Percentiles rank a stretch among this genome's conserved stretches.
These are phyloP conservation scores for Fraxinus nigra DNA, from an alignment of 305 asterid species.

Conservation along the genomic window DNA sequence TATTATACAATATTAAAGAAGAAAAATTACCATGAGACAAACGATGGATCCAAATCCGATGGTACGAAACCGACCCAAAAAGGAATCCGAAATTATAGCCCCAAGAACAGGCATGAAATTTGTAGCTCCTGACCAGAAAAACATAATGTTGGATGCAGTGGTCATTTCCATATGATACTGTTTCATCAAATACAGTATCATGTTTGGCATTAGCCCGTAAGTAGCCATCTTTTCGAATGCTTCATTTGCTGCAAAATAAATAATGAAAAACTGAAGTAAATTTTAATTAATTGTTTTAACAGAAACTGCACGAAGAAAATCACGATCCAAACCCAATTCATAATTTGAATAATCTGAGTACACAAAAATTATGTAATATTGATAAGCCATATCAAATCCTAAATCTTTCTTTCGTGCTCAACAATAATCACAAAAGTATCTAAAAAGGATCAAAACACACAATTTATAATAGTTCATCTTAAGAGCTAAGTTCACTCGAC, in stretches of 20 bases:
- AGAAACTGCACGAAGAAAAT: not conserved
- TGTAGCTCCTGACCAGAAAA: constrained; percentile 55
- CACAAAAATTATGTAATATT: not conserved
- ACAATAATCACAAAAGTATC: not conserved
- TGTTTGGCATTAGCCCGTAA: constrained; percentile 42
- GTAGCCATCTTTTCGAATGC: constrained; percentile 63
- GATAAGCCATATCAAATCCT: not conserved
- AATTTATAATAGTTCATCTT: not conserved
- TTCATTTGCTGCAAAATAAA: constrained; percentile 39
- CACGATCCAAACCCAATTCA: not conserved
- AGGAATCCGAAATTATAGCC: constrained; percentile 62
- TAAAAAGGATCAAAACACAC: not conserved
- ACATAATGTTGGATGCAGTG: constrained; percentile 42
- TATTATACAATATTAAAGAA: not conserved
- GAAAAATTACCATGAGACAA: constrained; percentile 41
- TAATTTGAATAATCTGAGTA: not conserved
- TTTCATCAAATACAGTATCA: constrained; percentile 55
- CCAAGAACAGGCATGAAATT: constrained; percentile 48
- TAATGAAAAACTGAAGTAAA: not conserved
- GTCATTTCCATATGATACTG: constrained; percentile 50
- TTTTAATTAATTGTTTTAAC: not conserved
- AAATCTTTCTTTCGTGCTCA: not conserved
- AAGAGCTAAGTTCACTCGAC: not conserved
- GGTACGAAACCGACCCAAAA: constrained; percentile 50
- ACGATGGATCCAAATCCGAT: constrained; percentile 57